Evolutionary conservation across 2,329 filamentous ascomycete species (phyloP).

Genomic region (Aspergillus viridinutans): DNA sequence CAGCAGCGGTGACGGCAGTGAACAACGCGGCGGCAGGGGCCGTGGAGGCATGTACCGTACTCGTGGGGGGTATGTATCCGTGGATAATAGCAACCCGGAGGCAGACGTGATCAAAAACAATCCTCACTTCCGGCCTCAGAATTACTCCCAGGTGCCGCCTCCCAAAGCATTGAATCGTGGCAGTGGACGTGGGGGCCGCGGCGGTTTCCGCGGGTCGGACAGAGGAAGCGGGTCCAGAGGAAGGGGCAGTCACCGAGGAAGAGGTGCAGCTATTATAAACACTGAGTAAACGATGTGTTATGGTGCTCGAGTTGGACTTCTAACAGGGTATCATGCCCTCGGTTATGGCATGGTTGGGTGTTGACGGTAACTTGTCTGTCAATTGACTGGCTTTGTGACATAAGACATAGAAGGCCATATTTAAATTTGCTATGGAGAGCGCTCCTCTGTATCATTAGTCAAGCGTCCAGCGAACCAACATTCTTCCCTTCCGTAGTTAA

Average conservation of each 20-base stretch:
- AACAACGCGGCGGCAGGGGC: conserved; percentile 12
- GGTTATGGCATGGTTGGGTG: neutral
- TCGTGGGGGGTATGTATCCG: conserved; percentile 35
- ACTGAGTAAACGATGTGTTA: neutral
- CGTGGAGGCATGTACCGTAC: conserved; percentile 27
- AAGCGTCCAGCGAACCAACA: neutral
- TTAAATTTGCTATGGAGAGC: neutral
- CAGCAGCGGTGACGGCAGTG: conserved; percentile 19
- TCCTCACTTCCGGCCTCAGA: conserved; percentile 53
- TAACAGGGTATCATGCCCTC: neutral
- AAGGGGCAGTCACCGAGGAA: conserved; percentile 22
- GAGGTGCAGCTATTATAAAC: conserved; percentile 17
- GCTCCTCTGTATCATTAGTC: neutral
- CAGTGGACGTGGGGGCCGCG: conserved; percentile 33
- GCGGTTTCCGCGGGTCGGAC: conserved; percentile 20
- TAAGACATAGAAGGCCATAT: neutral
- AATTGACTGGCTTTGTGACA: neutral
- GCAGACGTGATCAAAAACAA: conserved; percentile 54
- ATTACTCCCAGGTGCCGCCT: conserved; percentile 50
- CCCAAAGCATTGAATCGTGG: conserved; percentile 39
- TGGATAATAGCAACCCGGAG: conserved; percentile 49
- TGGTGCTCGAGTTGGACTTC: neutral
- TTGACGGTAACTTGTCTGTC: neutral
- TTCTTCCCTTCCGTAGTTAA: neutral
- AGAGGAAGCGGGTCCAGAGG: conserved; percentile 30